A percentile compares a stretch with the other conserved stretches of the same genome.
Conservation (phyloP, 139 green algal genomes). For the Dunaliella sp. region DNA sequence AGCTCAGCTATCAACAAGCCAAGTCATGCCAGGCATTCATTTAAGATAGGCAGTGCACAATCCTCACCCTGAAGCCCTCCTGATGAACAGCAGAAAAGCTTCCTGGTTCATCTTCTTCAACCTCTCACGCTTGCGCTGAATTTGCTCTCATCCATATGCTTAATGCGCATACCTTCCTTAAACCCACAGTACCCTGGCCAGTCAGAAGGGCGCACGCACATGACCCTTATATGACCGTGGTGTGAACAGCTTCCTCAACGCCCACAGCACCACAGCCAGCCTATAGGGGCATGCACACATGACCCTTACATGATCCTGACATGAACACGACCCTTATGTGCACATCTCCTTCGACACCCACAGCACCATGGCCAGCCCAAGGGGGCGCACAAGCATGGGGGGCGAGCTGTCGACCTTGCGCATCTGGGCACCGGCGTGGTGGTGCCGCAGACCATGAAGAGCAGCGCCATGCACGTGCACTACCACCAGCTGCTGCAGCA, state of each 20-base stretch:
- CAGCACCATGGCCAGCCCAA: background rate
- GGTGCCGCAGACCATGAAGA: background rate
- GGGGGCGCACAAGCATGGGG: background rate
- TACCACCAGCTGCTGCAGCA: background rate
- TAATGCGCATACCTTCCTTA: background rate
- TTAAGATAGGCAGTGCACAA: too few relatives aligned
- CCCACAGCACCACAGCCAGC: background rate
- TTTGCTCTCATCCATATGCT: too few relatives aligned
- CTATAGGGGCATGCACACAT: background rate
- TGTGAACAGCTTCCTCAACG: background rate
- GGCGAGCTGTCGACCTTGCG: background rate
- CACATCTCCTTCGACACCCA: background rate
- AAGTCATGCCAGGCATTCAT: too few relatives aligned
- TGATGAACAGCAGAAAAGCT: too few relatives aligned
- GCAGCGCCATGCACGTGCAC: background rate
- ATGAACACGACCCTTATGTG: background rate
- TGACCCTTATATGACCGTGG: background rate
- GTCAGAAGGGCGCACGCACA: background rate
- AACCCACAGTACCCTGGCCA: background rate
- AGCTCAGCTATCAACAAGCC: too few relatives aligned
- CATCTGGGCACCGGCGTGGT: background rate
- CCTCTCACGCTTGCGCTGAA: too few relatives aligned
- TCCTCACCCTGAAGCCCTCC: too few relatives aligned
- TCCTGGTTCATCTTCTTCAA: too few relatives aligned
- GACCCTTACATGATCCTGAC: background rate